Base-by-base conservation (phyloP, 768 basidiomycete genomes). In the Boletus subparvulus region DNA sequence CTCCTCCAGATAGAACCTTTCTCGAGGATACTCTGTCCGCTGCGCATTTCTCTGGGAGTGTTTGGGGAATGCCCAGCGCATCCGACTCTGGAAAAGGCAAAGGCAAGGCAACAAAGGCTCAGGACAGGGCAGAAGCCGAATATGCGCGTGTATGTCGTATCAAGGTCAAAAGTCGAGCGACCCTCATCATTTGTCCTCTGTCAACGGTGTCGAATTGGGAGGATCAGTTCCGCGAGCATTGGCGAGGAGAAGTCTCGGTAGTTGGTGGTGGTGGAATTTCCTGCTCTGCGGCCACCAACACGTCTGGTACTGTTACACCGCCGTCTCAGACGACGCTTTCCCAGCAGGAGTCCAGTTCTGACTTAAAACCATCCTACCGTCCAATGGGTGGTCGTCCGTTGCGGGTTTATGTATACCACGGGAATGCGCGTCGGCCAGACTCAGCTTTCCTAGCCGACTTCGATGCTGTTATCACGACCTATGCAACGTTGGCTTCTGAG, bases 121-220 rank as follows among this genome's bases (percentile, higher is more conserved):
- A 86, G 61, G 87, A 90, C 48, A 93, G 86, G 67, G 74, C 81
- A 3, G 89, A 91, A 56, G 83, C 86, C 14, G 84, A 85, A 47
- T 86, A 86, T 63, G 75, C 77, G 5, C 80, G 94, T 49, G 81
- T 81, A 16, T 86, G 85, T 61, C 83, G 89, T 35, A 87, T 96
- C 66, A 94, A 92, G 72, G 77, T 80, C 36, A 88, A 85, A 62
- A 92, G 89, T 64, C 85, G 94, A 35, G 97, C 90, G 19, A 98
- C 97, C 7, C 76, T 99, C n/a, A 92, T 99, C 65, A 83, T 99
- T 30, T 98, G 97, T 65, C 97, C 97, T 8, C 79, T 99, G 37
- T 94, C 93, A 12, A 99, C 97, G 6, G 94, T 99, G 3, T 86
- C 92, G 47, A 98, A 98, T 67, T 99, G 97, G 97, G 97, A 99